phyloP scores from a whole-genome alignment of 2,329 filamentous ascomycete species.

The Cercospora janseana region DNA sequence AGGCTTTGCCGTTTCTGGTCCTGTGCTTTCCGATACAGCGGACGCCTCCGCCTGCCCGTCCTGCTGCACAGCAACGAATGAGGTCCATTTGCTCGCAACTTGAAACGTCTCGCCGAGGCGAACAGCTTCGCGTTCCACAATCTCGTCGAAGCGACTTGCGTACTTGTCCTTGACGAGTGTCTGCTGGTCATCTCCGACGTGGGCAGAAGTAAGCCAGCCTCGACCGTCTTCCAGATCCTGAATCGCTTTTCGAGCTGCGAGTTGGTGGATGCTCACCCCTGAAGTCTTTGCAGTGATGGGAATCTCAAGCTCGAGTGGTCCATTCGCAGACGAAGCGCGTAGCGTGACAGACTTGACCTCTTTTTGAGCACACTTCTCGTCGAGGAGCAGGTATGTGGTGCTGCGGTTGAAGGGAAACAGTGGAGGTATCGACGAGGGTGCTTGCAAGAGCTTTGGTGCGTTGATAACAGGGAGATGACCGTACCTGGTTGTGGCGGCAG shows the following conservation, averaged over 20 bases:
- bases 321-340: constrained; percentile 55
- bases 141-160: constrained; percentile 54
- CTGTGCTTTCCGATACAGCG: background rate
- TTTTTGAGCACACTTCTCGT: constrained; percentile 48
- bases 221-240: constrained; percentile 68
- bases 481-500: constrained; percentile 40
- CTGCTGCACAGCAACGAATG: constrained; percentile 66
- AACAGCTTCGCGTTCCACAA: constrained; percentile 66
- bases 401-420: constrained; percentile 67
- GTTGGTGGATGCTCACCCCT: constrained; percentile 57
- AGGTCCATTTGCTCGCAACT: constrained; percentile 68
- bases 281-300: constrained; percentile 46
- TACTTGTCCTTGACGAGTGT: constrained; percentile 48
- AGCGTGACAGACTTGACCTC: constrained; percentile 58
- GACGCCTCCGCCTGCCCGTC: constrained; percentile 10
- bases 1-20: background rate
- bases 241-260: constrained; percentile 66
- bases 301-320: constrained; percentile 63
- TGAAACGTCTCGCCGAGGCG: constrained; percentile 64
- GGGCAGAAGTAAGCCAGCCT: constrained; percentile 60
- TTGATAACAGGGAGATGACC: constrained; percentile 54
- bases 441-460: constrained; percentile 60
- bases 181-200: constrained; percentile 42
- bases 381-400: constrained; percentile 64
- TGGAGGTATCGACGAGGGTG: constrained; percentile 61